phyloP scores from a whole-genome alignment of 2,329 filamentous ascomycete species.

The Nemania serpens region DNA sequence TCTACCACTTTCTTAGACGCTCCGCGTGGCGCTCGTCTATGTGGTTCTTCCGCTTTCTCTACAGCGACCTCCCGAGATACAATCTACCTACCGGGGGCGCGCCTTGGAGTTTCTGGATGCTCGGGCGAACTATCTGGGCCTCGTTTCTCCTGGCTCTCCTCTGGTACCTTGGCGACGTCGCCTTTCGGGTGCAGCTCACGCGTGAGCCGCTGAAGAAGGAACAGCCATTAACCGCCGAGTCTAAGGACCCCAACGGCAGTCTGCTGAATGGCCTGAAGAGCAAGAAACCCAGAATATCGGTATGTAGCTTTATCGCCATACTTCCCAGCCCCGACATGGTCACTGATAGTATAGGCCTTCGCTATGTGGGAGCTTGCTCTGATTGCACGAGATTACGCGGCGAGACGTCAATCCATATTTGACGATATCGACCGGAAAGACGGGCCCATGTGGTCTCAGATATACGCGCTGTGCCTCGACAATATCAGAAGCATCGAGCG shows the following conservation, averaged over 20 bases:
- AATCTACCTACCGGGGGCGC: constrained; percentile 63
- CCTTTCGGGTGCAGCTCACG: constrained; percentile 80
- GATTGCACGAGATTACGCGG: constrained; percentile 74
- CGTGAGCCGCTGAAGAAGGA: constrained; percentile 82
- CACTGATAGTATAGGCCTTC: constrained; percentile 61
- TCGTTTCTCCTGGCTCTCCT: constrained; percentile 70
- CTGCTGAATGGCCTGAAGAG: constrained; percentile 81
- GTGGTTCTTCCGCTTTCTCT: constrained; percentile 71
- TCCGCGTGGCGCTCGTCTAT: constrained; percentile 72
- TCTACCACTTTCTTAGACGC: constrained; percentile 69
- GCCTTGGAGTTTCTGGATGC: constrained; percentile 61
- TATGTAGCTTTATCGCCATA: constrained; percentile 43
- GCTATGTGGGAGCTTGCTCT: constrained; percentile 89
- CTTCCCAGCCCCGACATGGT: constrained; percentile 16
- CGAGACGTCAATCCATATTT: constrained; percentile 81
- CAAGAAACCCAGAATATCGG: constrained; percentile 77
- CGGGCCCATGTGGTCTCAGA: constrained; percentile 80
- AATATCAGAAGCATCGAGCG: constrained; percentile 69
- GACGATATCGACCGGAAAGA: constrained; percentile 83
- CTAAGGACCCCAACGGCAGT: constrained; percentile 90
- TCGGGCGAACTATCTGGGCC: constrained; percentile 62
- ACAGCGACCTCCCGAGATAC: constrained; percentile 71
- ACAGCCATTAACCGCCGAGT: constrained; percentile 81
- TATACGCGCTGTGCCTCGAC: constrained; percentile 70
- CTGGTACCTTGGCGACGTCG: constrained; percentile 77